Conservation (phyloP, 805 yeast species). For the Ascoidea rubescens region DNA sequence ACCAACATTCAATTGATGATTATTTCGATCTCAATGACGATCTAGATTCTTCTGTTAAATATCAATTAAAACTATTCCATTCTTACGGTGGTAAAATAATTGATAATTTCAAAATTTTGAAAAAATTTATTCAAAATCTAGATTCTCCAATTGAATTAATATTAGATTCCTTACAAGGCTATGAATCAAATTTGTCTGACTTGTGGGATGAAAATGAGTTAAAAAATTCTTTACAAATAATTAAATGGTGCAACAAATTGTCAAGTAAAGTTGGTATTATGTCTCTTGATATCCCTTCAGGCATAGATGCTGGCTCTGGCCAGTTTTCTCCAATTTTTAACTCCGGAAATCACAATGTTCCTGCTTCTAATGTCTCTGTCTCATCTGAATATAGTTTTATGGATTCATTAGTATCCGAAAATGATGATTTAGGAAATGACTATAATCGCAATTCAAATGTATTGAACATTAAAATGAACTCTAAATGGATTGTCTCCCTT, state of each 20-base stretch:
- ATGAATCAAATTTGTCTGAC: slow-evolving; percentile 55
- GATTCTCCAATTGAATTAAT: slow-evolving; percentile 71
- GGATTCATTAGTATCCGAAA: background rate
- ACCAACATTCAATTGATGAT: slow-evolving; percentile 8
- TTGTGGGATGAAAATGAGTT: slow-evolving; percentile 25
- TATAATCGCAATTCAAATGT: slow-evolving; percentile 9
- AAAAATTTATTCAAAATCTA: slow-evolving; percentile 25
- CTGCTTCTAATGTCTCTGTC: too few species aligned
- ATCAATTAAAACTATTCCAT: slow-evolving; percentile 42
- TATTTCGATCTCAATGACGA: slow-evolving; percentile 22
- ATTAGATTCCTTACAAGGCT: slow-evolving; percentile 78
- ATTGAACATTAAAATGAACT: slow-evolving; percentile 23
- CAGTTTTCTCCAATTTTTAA: slow-evolving; percentile 13
- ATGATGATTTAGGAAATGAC: background rate
- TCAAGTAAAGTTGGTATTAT: slow-evolving; percentile 28
- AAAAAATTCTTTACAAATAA: slow-evolving; percentile 26
- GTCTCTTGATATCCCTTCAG: slow-evolving; percentile 74
- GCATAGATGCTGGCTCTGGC: slow-evolving; percentile 77
- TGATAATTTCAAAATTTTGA: slow-evolving; percentile 22
- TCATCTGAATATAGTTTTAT: too few species aligned
- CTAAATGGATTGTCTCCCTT: slow-evolving; percentile 50
- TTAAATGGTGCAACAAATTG: slow-evolving; percentile 53
- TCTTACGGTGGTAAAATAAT: slow-evolving; percentile 60
- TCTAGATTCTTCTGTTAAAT: slow-evolving; percentile 27
- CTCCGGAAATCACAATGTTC: too few species aligned